phyloP scores from a whole-genome alignment of 257 asterid genomes.

The Scutellaria galericulata region DNA sequence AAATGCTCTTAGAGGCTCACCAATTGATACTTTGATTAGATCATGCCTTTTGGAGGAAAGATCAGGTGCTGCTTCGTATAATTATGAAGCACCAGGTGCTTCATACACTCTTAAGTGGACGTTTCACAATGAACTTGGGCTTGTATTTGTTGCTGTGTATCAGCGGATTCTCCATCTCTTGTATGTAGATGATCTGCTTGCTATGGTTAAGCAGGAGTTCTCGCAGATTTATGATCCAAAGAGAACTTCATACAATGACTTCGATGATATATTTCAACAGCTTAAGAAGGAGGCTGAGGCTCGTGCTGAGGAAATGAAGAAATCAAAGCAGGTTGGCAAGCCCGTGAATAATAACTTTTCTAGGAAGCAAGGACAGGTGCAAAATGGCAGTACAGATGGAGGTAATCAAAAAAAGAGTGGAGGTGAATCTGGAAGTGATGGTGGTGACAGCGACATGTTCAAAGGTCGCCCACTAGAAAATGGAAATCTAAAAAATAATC shows the following conservation, averaged over 20 bases:
- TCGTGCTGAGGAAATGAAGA: conserved; percentile 90
- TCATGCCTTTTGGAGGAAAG: conserved; percentile 98
- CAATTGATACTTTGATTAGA: conserved; percentile 86
- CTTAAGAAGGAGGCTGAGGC: conserved; percentile 94
- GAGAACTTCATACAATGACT: conserved; percentile 71
- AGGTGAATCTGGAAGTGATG: conserved; percentile 67
- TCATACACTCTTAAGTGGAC: conserved; percentile 96
- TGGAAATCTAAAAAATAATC: conserved; percentile 53
- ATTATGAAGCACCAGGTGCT: conserved; percentile 89
- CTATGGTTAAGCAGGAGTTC: conserved; percentile 82
- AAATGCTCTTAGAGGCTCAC: conserved; percentile 94
- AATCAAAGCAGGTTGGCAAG: conserved; percentile 69
- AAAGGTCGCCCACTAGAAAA: conserved; percentile 51
- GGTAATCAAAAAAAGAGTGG: conserved; percentile 78
- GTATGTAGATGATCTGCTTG: conserved; percentile 92
- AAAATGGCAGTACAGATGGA: conserved; percentile 66
- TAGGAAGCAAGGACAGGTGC: conserved; percentile 77
- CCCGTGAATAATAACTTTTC: conserved; percentile 51
- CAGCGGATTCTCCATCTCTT: conserved; percentile 89
- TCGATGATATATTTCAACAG: conserved; percentile 76
- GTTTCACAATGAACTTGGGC: conserved; percentile 90
- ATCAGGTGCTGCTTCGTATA: conserved; percentile 85
- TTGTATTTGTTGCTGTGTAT: conserved; percentile 96
- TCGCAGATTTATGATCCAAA: conserved; percentile 75
- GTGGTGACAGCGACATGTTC: conserved; percentile 54